Conservation (phyloP, 73 alveolate species). For the Effrenium voratum region DNA sequence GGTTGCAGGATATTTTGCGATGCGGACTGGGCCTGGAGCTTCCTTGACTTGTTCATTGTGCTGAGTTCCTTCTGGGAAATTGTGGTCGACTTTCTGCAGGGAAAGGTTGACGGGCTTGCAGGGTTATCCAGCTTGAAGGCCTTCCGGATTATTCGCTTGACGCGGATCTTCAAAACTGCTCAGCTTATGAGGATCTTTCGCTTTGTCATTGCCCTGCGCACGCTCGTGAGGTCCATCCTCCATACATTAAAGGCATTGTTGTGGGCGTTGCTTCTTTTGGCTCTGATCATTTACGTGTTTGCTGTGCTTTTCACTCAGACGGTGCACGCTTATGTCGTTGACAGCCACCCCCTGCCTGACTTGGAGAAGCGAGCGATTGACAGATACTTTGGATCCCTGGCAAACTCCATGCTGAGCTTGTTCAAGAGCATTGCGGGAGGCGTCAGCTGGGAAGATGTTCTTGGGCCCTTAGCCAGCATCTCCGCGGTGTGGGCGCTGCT, state of each 20-base stretch:
- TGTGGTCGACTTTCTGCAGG: neutral
- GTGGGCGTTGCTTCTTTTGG: conserved; percentile 15
- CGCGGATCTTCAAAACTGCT: conserved; percentile 48
- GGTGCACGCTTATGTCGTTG: neutral
- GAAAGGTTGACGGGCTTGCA: neutral
- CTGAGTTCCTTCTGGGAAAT: conserved; percentile 16
- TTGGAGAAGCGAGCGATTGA: neutral
- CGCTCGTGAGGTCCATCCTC: conserved; percentile 18
- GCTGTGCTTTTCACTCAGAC: conserved; percentile 30
- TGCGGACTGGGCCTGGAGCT: conserved; percentile 41
- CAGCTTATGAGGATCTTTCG: conserved; percentile 31
- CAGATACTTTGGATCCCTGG: neutral
- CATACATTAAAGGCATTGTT: conserved; percentile 16
- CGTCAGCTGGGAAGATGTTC: conserved; percentile 62
- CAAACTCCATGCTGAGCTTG: conserved; percentile 32
- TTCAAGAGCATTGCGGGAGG: conserved; percentile 65
- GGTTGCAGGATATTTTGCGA: conserved; percentile 21
- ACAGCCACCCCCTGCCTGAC: neutral
- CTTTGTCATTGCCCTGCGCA: conserved; percentile 17
- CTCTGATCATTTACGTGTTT: conserved; percentile 7
- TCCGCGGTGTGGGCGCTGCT: conserved; percentile 30
- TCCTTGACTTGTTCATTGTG: conserved; percentile 27
- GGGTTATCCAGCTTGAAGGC: conserved; percentile 27
- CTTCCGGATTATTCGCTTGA: conserved; percentile 32
- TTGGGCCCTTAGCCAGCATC: conserved; percentile 1